Evolutionary conservation across 108 stramenopile species (phyloP).

Genomic region (Cyclostephanos tholiformis): DNA sequence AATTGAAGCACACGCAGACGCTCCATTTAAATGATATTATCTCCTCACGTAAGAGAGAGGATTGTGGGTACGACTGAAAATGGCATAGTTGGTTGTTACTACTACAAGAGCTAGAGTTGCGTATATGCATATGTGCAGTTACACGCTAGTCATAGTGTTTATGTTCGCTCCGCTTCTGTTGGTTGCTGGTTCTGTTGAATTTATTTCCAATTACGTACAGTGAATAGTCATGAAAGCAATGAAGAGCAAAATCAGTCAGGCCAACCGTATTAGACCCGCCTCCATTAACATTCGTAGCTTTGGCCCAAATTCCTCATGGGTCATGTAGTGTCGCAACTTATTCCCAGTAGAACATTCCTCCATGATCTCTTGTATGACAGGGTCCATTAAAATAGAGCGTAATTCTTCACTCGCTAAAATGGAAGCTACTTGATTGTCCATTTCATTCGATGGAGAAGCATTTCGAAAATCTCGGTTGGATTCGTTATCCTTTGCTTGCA

Average conservation of each 20-base stretch:
- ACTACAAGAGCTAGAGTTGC: too few relatives aligned
- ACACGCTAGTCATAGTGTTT: neutral
- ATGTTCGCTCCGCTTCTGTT: neutral
- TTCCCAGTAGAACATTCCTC: slow-evolving; percentile 43
- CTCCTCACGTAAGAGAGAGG: too few relatives aligned
- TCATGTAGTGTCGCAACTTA: slow-evolving; percentile 45
- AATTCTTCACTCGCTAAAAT: slow-evolving; percentile 49
- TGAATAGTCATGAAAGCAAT: neutral
- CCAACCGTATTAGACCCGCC: slow-evolving; percentile 45
- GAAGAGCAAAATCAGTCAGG: slow-evolving; percentile 11
- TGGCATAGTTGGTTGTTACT: too few relatives aligned
- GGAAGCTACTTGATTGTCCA: slow-evolving; percentile 28
- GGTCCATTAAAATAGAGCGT: slow-evolving; percentile 49
- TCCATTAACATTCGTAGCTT: slow-evolving; percentile 51
- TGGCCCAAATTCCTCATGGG: slow-evolving; percentile 46
- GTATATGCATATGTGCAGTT: too few relatives aligned
- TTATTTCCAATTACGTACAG: too few relatives aligned
- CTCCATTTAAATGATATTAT: too few relatives aligned
- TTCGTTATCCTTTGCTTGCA: neutral
- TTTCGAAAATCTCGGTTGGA: neutral
- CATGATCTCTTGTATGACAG: slow-evolving; percentile 52
- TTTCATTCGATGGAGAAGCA: neutral
- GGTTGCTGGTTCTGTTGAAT: neutral
- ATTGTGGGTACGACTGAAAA: too few relatives aligned
- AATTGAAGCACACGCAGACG: too few relatives aligned